These are phyloP conservation scores for Eremothecium coryli DNA, from an alignment of 1,139 yeast species.

Conservation along the genomic window DNA sequence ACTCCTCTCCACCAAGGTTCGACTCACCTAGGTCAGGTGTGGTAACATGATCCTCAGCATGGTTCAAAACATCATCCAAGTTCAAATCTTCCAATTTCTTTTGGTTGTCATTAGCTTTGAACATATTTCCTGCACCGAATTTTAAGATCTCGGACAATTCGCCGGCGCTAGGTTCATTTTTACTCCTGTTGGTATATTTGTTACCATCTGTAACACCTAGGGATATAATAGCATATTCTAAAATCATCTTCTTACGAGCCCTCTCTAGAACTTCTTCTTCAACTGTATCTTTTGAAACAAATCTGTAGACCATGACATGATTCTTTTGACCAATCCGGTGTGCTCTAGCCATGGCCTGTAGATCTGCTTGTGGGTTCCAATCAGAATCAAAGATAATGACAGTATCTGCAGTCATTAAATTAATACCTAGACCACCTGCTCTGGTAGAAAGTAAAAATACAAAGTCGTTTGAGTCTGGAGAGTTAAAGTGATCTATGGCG, in stretches of 20 bases:
- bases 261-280: constrained; percentile 96
- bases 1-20: constrained; percentile 96
- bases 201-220: constrained; percentile 78
- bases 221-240: constrained; percentile 94
- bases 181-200: constrained; percentile 37
- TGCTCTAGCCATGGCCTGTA: constrained; percentile 99
- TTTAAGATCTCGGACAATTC: constrained; percentile 89
- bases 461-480: constrained; percentile 87
- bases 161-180: constrained; percentile 68
- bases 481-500: constrained; percentile 93
- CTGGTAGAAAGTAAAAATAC: constrained; percentile 86
- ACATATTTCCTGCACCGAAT: constrained; percentile 98
- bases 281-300: constrained; percentile 93
- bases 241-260: constrained; percentile 94
- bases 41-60: constrained; percentile 95
- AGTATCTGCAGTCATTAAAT: constrained; percentile 97
- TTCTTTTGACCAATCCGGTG: constrained; percentile 98
- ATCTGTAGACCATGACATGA: constrained; percentile 93
- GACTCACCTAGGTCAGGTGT: constrained; percentile 96
- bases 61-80: constrained; percentile 88
- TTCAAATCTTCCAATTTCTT: constrained; percentile 92
- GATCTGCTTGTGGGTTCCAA: constrained; percentile 98
- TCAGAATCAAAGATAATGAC: constrained; percentile 96
- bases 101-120: constrained; percentile 84
- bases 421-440: constrained; percentile 98